A percentile compares a stretch with the other conserved stretches of the same genome.
phyloP scores from a whole-genome alignment of 345 rosid species.

The Populus deltoides region DNA sequence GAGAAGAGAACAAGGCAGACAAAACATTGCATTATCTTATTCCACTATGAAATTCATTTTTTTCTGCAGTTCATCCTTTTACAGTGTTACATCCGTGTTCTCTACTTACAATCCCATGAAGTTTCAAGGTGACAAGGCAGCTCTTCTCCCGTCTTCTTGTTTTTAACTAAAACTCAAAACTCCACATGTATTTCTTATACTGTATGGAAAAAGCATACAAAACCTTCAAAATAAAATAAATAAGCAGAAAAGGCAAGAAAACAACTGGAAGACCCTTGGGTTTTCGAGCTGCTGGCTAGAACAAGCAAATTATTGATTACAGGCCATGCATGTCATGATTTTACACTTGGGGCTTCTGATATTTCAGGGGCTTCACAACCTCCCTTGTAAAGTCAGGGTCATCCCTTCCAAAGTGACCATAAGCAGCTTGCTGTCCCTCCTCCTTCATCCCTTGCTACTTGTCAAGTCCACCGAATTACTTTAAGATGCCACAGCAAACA shows the following conservation, averaged over 20 bases:
- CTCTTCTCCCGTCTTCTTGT: too few relatives aligned
- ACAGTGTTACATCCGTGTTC: not conserved
- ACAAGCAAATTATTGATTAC: not conserved
- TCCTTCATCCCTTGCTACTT: too few relatives aligned
- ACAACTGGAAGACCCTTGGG: not conserved
- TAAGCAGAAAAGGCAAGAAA: not conserved
- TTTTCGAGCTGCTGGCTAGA: not conserved
- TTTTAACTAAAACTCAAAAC: not conserved
- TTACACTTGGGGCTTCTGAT: slow-evolving; percentile 12
- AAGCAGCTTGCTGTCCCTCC: slow-evolving; percentile 10
- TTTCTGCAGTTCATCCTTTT: not conserved
- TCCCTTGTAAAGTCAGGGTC: slow-evolving; percentile 19
- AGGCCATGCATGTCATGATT: not conserved
- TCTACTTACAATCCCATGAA: not conserved
- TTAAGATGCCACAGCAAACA: too few relatives aligned
- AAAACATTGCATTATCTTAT: not conserved
- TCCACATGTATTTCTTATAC: not conserved
- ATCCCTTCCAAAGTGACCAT: slow-evolving; percentile 24
- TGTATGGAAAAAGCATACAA: not conserved
- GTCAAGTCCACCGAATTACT: too few relatives aligned
- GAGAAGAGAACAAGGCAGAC: not conserved
- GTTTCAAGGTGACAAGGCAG: not conserved
- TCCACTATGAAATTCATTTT: not conserved
- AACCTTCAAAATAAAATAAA: not conserved
- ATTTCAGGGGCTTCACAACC: slow-evolving; percentile 19